Conservation (phyloP, 2,329 filamentous ascomycete genomes). For the Clarireedia hainanense region DNA sequence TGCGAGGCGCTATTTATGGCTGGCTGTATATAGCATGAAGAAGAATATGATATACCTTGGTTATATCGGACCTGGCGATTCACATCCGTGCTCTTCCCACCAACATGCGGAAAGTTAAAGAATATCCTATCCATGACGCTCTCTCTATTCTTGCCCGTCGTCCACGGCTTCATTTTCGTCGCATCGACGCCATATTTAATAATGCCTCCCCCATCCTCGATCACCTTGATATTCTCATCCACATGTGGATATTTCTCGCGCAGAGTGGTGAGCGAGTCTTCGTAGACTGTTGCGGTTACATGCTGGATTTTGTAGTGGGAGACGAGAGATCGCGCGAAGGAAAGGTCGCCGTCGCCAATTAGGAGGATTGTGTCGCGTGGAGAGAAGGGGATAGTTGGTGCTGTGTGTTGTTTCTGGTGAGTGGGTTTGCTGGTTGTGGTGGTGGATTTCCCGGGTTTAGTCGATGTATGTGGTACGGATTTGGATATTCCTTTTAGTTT, state of each 20-base stretch:
- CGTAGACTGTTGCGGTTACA: slow-evolving; percentile 63
- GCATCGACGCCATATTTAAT: slow-evolving; percentile 62
- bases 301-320: slow-evolving; percentile 57
- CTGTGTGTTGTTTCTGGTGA: slow-evolving; percentile 24
- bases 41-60: slow-evolving; percentile 40
- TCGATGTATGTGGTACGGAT: not conserved
- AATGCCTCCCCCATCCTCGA: slow-evolving; percentile 38
- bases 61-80: slow-evolving; percentile 92
- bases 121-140: slow-evolving; percentile 66
- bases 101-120: slow-evolving; percentile 97
- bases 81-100: slow-evolving; percentile 84
- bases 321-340: slow-evolving; percentile 62
- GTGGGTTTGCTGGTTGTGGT: not conserved
- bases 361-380: slow-evolving; percentile 63
- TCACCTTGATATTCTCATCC: slow-evolving; percentile 45
- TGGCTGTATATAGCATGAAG: not conserved
- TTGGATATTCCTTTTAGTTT: slow-evolving; percentile 8
- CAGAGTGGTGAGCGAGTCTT: slow-evolving; percentile 48
- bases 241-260: slow-evolving; percentile 68
- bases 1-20: not conserved
- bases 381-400: slow-evolving; percentile 59
- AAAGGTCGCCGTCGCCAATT: slow-evolving; percentile 74
- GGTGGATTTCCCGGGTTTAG: too few species aligned
- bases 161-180: slow-evolving; percentile 48
- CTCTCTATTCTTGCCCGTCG: slow-evolving; percentile 20